Conservation (phyloP, 225 moss, liverwort and hornwort genomes). For the Takakia lepidozioides region DNA sequence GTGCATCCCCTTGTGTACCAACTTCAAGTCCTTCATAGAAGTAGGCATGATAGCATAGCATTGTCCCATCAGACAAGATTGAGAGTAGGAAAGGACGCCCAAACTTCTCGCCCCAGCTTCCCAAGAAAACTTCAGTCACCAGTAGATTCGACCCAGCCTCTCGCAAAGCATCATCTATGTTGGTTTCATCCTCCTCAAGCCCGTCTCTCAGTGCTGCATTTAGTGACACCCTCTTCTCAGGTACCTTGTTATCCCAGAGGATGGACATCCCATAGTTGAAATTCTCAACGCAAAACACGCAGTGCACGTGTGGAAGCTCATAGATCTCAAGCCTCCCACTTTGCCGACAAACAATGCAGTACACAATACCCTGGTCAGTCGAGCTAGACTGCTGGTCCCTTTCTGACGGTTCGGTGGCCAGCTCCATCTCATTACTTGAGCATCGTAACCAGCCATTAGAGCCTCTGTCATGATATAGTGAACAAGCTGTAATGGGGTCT, state of each 20-base stretch:
- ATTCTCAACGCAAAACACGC: slow-evolving; percentile 59
- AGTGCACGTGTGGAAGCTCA: slow-evolving; percentile 58
- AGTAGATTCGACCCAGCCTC: slow-evolving; percentile 59
- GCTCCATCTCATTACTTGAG: slow-evolving; percentile 42
- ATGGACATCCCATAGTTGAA: slow-evolving; percentile 74
- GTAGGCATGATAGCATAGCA: slow-evolving; percentile 96
- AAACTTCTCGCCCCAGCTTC: slow-evolving; percentile 89
- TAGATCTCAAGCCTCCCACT: slow-evolving; percentile 84
- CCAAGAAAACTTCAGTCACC: slow-evolving; percentile 83
- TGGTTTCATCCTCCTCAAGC: slow-evolving; percentile 40
- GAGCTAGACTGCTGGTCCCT: slow-evolving; percentile 30
- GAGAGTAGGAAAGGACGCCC: slow-evolving; percentile 92
- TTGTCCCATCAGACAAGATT: slow-evolving; percentile 87
- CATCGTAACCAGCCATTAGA: slow-evolving; percentile 78
- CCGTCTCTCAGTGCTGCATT: slow-evolving; percentile 53
- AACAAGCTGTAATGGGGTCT: slow-evolving; percentile 79
- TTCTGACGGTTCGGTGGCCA: slow-evolving; percentile 16
- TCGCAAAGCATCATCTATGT: slow-evolving; percentile 38
- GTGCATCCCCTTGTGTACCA: slow-evolving; percentile 21
- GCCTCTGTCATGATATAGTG: slow-evolving; percentile 75
- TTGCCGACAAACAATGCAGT: slow-evolving; percentile 73
- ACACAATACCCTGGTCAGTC: slow-evolving; percentile 49
- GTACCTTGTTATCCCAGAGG: slow-evolving; percentile 61
- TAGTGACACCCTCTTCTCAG: slow-evolving; percentile 35
- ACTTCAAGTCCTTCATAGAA: slow-evolving; percentile 62